Percentiles rank a stretch among this genome's conserved stretches.
Conservation (phyloP, 805 yeast genomes). For the Ogataea henricii region DNA sequence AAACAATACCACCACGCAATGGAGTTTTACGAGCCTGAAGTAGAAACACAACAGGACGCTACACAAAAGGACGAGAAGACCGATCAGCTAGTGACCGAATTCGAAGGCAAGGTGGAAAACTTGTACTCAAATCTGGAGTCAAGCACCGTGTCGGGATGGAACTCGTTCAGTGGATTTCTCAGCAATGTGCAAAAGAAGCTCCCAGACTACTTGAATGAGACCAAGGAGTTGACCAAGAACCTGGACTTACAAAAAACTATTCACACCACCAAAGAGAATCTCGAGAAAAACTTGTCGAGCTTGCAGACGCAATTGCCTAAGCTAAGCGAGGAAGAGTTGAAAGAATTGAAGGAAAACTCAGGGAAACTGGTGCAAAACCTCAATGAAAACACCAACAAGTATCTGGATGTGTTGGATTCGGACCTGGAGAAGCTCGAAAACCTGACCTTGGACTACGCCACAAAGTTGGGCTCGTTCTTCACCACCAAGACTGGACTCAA, state of each 20-base stretch:
- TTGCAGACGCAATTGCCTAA: conserved; percentile 17
- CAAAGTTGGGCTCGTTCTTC: conserved; percentile 59
- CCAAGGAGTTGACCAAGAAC: conserved; percentile 25
- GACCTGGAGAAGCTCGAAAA: conserved; percentile 75
- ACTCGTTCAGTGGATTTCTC: conserved; percentile 37
- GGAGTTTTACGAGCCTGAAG: conserved; percentile 35
- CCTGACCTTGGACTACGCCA: conserved; percentile 60
- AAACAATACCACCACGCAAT: conserved; percentile 15
- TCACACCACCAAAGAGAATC: conserved; percentile 19
- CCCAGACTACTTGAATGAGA: conserved; percentile 35
- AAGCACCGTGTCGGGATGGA: conserved; percentile 40
- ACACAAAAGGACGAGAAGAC: conserved; percentile 45
- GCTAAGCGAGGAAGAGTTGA: conserved; percentile 28
- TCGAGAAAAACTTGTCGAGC: conserved; percentile 18
- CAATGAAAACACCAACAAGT: conserved; percentile 54
- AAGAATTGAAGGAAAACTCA: conserved; percentile 27
- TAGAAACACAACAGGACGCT: conserved; percentile 17
- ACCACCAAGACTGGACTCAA: conserved; percentile 22
- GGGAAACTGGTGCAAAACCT: conserved; percentile 30
- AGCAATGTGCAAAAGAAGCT: conserved; percentile 35
- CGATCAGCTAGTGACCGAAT: conserved; percentile 56
- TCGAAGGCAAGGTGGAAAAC: conserved; percentile 43
- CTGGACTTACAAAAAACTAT: conserved; percentile 21
- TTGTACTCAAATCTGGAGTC: conserved; percentile 48
- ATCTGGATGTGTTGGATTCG: conserved; percentile 70